Evolutionary conservation across 2,329 filamentous ascomycete species (phyloP), one percentile per base, ranked within the genome.

Genomic region (Nectriaceae sp.): DNA sequence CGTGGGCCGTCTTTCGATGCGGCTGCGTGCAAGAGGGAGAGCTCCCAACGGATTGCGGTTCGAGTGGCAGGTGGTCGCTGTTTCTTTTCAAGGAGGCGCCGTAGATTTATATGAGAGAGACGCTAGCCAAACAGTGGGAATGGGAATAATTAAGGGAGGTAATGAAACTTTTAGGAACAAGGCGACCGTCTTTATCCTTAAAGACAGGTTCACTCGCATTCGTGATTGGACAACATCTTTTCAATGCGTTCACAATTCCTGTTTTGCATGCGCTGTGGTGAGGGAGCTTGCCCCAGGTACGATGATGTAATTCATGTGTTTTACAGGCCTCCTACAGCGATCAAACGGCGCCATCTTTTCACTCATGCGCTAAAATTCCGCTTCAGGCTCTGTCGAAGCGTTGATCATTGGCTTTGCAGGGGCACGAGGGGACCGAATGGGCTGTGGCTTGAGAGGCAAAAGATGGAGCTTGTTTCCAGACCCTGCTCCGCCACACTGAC

Each of bases 21-120:
- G 24, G 31, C 44, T 45, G 37, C 44, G 45, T 41, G 44, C 46
- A 21, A 24, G 21, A 33, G 26, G 16, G 41, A 33, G 26, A 18
- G 41, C 29, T 21, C 42, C 35, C 20, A 45, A 49, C n/a, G 41
- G 39, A 71, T 60, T 55, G 49, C 44, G 31, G 21, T 22, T 29
- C 33, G 50, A 58, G 54, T 58, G 51, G 54, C 39, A 20, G 44
- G 33, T 42, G 43, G 40, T 38, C 43, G 36, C 53, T 54, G 56
- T 36, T 39, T 38, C 54, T 58, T 63, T 62, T 61, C 54, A 57
- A n/a, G 53, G 46, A 65, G 45, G 49, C 60, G 61, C 57, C 47
- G 40, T 13, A 6, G 24, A 6, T 13, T 29, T 29, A 13, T 6
- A 50, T 56, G 53, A 42, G 54, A 55, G 46, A 46, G 33, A 21